Evolutionary conservation across 2,329 filamentous ascomycete genomes (phyloP), one percentile per base, ranked within the genome.

Genomic region (Diaporthe helianthi): DNA sequence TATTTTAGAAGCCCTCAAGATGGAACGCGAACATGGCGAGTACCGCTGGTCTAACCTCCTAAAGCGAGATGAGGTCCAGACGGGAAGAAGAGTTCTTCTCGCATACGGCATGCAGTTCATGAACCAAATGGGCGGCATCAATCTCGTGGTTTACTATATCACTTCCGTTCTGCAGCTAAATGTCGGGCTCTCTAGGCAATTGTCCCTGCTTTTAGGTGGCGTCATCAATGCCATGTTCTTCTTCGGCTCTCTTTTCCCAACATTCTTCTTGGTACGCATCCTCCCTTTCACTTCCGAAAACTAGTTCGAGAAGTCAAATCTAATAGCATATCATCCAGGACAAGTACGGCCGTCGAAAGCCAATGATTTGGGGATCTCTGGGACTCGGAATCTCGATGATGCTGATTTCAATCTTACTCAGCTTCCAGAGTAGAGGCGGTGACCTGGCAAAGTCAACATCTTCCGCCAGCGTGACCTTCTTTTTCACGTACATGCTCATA

Each of bases 101-200:
- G 83, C 83, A 0, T 84, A 79, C 72, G 79, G 80, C n/a, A 79
- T 82, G 64, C 81, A 83, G 65, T 81, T 83, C 65, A 84, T 84
- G 80, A 83, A 87, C 61, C 85, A 87, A 69, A 78, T 83, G 60
- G 79, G 79, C 5, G 83, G 84, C 0, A 83, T 85, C 69, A 85
- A 85, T 75, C 55, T 83, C 0, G 78, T 83, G 0, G 80, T 84
- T 49, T 78, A 82, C 55, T 79, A 76, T 4, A 76, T 79, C 2
- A 73, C 76, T 0, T 75, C 47, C 13, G 79, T 80, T 4, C 73
- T 82, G 2, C 74, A 78, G 0, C 67, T 74, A 44, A 80, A 79
- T 24, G 78, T 81, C 2, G 77, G 78, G 2, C 74, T 78, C 68
- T 72, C 71, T 15, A 46, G 76, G 2, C 73, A 74, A 0, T 72